Conservation (phyloP, 1,284 basidiomycete genomes). For the Cyathus pygmaeus region DNA sequence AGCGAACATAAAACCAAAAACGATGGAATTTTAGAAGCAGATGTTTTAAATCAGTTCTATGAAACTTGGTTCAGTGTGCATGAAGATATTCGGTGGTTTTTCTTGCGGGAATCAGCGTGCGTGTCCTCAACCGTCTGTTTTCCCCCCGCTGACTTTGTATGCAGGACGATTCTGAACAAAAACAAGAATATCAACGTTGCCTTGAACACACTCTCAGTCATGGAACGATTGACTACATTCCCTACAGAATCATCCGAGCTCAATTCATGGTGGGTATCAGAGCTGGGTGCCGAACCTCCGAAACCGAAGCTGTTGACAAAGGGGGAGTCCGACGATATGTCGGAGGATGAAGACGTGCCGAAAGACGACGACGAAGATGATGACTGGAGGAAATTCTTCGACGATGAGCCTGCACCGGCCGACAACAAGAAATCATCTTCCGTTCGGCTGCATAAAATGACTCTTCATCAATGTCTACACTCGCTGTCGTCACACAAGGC, state of each 20-base stretch:
- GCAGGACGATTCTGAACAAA: constrained; percentile 47
- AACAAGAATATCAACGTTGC: constrained; percentile 50
- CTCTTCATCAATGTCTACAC: constrained; percentile 80
- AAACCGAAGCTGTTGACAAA: constrained; percentile 54
- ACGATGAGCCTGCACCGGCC: constrained; percentile 60
- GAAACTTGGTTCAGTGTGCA: constrained; percentile 81
- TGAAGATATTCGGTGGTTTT: constrained; percentile 94
- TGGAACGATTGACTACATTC: constrained; percentile 85
- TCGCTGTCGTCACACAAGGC: constrained; percentile 78
- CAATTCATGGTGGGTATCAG: constrained; percentile 87
- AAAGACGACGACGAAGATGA: constrained; percentile 63
- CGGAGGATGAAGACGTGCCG: constrained; percentile 51
- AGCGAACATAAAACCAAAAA: constrained; percentile 15
- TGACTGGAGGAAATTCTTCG: constrained; percentile 86
- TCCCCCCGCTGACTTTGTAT: constrained; percentile 19
- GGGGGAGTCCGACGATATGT: constrained; percentile 33
- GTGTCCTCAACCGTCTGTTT: constrained; percentile 25
- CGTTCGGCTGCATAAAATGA: constrained; percentile 69
- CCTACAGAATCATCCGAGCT: constrained; percentile 82
- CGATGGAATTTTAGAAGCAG: constrained; percentile 57
- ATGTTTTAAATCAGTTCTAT: constrained; percentile 73
- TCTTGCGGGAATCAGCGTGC: constrained; percentile 86
- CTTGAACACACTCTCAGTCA: constrained; percentile 77
- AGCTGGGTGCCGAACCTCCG: constrained; percentile 70
- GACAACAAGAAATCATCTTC: constrained; percentile 48